Base-by-base conservation (phyloP, 768 basidiomycete species). In the Artomyces pyxidatus region DNA sequence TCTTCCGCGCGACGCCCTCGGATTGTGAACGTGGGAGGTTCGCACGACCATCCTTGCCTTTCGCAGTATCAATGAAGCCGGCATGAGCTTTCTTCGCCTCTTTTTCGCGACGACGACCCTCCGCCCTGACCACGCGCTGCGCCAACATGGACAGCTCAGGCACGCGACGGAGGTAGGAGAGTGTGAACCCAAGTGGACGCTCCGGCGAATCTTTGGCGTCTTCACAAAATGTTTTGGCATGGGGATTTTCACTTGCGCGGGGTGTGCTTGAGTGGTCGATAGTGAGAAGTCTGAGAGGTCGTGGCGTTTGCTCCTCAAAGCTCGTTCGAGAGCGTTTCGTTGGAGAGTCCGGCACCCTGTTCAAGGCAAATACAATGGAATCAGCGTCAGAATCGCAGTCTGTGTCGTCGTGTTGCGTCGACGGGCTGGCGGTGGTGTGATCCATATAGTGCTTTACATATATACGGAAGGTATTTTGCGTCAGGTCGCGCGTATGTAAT, bases 381-480 rank as follows among this genome's bases (percentile, higher is more conserved):
- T 49, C 29, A 7, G 26, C 22, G 25, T 45, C 47, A 30, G 49
- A 44, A 27, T 51, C 51, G 47, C 21, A n/a, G 39, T 47, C 42
- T 42, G 29, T 14, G 19, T 23, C 35, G 44, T 29, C 25, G 11
- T 42, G n/a, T 9, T 21, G 37, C 7, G 37, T 12, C 23, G 45
- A 42, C 9, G 47, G 52, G 47, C 44, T 59, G 43, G 21, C 37
- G 30, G 70, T 66, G 0, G 71, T 73, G 57, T 81, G 70, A 56
- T 85, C 79, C 82, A 90, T 84, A 63, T 80, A 89, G 55, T 88
- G 82, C 55, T 85, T 87, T 51, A 90, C 55, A 56, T 90, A 88
- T 32, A 86, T 74, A 10, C 83, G 74, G 61, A 90, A 86, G 0
- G 80, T 83, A 51, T 83, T 83, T 3, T 70, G 74, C 2, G 78